Base-by-base conservation (phyloP, 768 basidiomycete genomes). In the Tricholoma flavovirens region DNA sequence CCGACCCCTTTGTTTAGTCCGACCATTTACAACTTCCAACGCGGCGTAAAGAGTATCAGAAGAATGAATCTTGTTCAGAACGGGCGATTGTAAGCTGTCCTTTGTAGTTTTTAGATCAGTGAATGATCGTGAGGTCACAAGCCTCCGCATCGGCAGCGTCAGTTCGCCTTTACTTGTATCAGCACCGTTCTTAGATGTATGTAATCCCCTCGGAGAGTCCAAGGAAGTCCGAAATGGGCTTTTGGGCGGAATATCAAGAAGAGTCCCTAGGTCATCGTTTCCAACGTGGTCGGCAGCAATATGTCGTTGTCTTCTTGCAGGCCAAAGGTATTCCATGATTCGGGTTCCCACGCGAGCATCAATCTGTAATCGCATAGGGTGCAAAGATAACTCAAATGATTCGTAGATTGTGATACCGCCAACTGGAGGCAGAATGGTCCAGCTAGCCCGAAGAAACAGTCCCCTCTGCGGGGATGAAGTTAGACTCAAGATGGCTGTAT, bases 361-460 rank as follows among this genome's bases (percentile, higher is more conserved):
- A 49, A 98, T 78, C 60, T 93, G 90, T 6, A 97, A 77, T 29
- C 87, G 83, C 62, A 98, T 78, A 0, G 94, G 95, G 68, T 95
- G 93, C 40, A 97, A 75, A 24, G 83, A 80, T 33, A 96, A 72
- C 59, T 89, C 83, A 62, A 97, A 90, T 26, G 79, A 76, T 67
- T 93, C 86, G 67, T 93, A 87, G 59, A 97, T 90, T 1, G 87
- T 83, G 60, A 98, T 97, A 11, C 95, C 95, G 17, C 93, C 95
- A 21, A 98, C 93, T 14, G 93, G 90, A 1, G 93, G 82, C n/a
- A 93, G 74, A 22, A 90, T 80, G 3, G 79, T 83, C 94, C 93
- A 96, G 54, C 84, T 82, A 2, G 86, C 87, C 1, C 84, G 74
- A 17, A 87, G 75, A 68, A 96, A 94, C 21, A 92, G 69, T 14